Conservation (phyloP, 345 rosid species). For the Rhizophora mangle region DNA sequence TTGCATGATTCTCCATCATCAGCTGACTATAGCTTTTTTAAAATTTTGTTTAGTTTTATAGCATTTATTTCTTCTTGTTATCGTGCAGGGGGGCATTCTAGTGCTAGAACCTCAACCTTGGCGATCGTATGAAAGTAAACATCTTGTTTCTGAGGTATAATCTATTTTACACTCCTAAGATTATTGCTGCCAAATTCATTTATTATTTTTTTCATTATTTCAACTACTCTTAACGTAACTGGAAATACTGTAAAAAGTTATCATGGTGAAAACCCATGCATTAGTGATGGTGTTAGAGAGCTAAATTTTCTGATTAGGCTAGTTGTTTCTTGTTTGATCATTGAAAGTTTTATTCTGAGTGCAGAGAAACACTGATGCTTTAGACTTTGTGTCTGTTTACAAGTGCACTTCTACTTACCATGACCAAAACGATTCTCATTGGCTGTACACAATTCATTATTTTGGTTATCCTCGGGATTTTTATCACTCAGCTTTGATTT, state of each 20-base stretch:
- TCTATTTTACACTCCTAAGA: not conserved
- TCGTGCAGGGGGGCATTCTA: conserved; percentile 77
- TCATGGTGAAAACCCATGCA: not conserved
- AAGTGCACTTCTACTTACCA: not conserved
- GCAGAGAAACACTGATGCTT: not conserved
- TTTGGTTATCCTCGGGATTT: not conserved
- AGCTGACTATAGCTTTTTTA: not conserved
- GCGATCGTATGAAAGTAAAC: conserved; percentile 84
- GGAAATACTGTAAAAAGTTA: not conserved
- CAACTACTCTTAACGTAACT: not conserved
- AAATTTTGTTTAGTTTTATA: not conserved
- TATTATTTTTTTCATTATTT: not conserved
- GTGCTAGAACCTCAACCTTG: conserved; percentile 97
- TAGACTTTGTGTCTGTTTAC: not conserved
- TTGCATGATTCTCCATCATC: not conserved
- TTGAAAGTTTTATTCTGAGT: too few relatives aligned
- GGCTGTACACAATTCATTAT: not conserved
- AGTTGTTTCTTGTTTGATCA: too few relatives aligned
- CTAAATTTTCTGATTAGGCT: too few relatives aligned
- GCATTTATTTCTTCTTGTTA: not conserved
- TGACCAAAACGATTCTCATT: too few relatives aligned
- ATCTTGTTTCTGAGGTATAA: conserved; percentile 68
- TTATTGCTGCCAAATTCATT: not conserved
- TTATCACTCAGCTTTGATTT: not conserved
- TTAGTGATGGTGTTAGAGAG: not conserved